Conservation (phyloP, 2,329 filamentous ascomycete species). For the Colletotrichum plurivorum region DNA sequence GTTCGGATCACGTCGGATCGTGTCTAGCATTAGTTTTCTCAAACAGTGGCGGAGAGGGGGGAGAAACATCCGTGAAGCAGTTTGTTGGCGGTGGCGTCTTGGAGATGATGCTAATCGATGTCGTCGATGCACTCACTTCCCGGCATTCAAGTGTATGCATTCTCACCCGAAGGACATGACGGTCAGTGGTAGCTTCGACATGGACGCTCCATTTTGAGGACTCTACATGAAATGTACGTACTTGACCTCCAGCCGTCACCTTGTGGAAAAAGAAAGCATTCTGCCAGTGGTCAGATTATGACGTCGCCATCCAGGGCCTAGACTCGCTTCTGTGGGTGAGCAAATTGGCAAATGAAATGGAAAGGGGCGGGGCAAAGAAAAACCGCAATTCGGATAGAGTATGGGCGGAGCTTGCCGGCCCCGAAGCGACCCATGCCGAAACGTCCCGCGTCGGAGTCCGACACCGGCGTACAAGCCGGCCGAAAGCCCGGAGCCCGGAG, state of each 20-base stretch:
- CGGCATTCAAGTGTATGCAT: neutral
- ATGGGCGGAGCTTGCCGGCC: neutral
- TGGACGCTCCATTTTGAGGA: neutral
- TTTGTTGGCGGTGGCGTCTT: neutral
- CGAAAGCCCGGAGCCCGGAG: neutral
- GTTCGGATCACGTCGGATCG: neutral
- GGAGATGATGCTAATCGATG: too few relatives aligned
- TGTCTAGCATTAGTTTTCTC: constrained; percentile 5
- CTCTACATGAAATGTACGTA: neutral
- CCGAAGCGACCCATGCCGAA: neutral
- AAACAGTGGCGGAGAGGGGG: neutral
- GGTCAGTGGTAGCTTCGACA: neutral
- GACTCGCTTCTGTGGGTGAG: constrained; percentile 6
- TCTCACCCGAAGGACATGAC: neutral
- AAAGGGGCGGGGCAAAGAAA: constrained; percentile 5
- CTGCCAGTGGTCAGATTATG: constrained; percentile 23
- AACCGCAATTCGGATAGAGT: neutral
- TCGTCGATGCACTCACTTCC: neutral
- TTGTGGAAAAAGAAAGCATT: constrained; percentile 31
- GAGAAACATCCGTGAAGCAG: neutral
- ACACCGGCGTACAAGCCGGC: neutral
- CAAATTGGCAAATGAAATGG: neutral
- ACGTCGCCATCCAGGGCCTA: constrained; percentile 10
- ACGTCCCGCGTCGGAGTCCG: neutral
- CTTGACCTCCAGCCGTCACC: neutral